Evolutionary conservation across 768 basidiomycete genomes (phyloP).

Genomic region (Leucogyrophana mollusca): DNA sequence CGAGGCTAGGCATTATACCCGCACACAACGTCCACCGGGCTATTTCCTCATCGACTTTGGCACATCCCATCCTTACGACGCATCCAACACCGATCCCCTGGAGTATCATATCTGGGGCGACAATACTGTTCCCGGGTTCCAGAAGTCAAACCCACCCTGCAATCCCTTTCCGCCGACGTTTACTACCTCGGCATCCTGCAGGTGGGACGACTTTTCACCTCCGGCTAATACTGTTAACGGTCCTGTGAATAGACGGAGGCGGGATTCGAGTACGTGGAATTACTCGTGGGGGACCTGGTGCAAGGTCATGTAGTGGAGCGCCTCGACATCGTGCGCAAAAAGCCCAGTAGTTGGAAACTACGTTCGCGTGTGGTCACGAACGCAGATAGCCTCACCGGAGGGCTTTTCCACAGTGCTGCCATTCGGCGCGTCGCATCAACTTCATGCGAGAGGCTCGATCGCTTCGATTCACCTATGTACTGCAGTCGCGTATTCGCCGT

Average conservation of each 20-base stretch:
- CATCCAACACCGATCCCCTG: conserved; percentile 12
- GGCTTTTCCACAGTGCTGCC: too few species aligned
- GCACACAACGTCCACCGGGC: conserved; percentile 14
- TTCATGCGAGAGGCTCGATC: too few species aligned
- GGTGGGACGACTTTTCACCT: conserved; percentile 1
- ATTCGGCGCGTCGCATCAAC: too few species aligned
- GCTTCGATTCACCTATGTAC: too few species aligned
- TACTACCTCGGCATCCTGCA: conserved; percentile 16
- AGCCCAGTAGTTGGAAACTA: conserved; percentile 2
- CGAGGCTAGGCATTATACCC: conserved; percentile 8
- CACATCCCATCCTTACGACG: conserved; percentile 15
- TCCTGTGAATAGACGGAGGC: too few species aligned
- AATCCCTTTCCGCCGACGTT: conserved; percentile 21
- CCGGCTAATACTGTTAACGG: too few species aligned
- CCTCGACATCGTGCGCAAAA: conserved; percentile 24
- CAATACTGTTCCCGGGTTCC: conserved; percentile 15
- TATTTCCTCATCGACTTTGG: conserved; percentile 28
- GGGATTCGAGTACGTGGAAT: conserved; percentile 23
- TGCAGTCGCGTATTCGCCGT: too few species aligned
- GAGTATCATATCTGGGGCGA: conserved; percentile 11
- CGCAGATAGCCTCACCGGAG: too few species aligned
- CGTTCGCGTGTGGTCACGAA: conserved; percentile 14
- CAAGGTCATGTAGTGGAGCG: conserved; percentile 32
- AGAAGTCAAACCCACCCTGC: conserved; percentile 2
- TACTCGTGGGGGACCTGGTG: too few species aligned